These are phyloP conservation scores for Candida sanyaensis DNA, from an alignment of 1,139 yeast genomes.

Conservation along the genomic window DNA sequence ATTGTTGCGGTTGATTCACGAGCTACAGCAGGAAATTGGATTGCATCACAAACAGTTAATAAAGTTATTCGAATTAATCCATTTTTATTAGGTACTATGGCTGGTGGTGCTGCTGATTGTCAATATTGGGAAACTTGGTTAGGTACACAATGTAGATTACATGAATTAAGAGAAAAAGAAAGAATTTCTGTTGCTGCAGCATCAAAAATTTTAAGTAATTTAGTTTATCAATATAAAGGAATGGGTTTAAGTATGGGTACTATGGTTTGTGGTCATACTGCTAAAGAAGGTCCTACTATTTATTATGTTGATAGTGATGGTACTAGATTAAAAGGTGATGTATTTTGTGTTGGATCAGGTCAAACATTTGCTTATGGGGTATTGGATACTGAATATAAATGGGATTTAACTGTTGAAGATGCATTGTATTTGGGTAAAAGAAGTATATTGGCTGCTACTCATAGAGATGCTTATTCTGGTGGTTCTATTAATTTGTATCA, in stretches of 20 bases:
- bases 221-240: slow-evolving; percentile 93
- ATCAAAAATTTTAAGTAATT: slow-evolving; percentile 85
- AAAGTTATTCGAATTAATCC: slow-evolving; percentile 97
- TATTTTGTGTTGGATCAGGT: slow-evolving; percentile 98
- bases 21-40: slow-evolving; percentile 99
- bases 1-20: slow-evolving; percentile 96
- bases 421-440: slow-evolving; percentile 94
- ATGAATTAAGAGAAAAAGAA: slow-evolving; percentile 91
- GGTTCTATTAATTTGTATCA: slow-evolving; percentile 94
- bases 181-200: slow-evolving; percentile 97
- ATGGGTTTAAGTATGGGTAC: slow-evolving; percentile 99
- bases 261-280: slow-evolving; percentile 96
- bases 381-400: slow-evolving; percentile 82
- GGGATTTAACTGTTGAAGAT: slow-evolving; percentile 91
- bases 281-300: slow-evolving; percentile 92
- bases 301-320: slow-evolving; percentile 98
- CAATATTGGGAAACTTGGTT: slow-evolving; percentile 99
- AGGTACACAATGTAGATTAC: slow-evolving; percentile 94
- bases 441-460: slow-evolving; percentile 95
- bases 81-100: slow-evolving; percentile 94
- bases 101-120: slow-evolving; percentile 99
- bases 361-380: slow-evolving; percentile 99
- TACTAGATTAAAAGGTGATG: slow-evolving; percentile 89
- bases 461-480: slow-evolving; percentile 98
- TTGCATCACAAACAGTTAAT: slow-evolving; percentile 97